Evolutionary conservation across 768 basidiomycete species (phyloP).

Genomic region (Terana coerulea): DNA sequence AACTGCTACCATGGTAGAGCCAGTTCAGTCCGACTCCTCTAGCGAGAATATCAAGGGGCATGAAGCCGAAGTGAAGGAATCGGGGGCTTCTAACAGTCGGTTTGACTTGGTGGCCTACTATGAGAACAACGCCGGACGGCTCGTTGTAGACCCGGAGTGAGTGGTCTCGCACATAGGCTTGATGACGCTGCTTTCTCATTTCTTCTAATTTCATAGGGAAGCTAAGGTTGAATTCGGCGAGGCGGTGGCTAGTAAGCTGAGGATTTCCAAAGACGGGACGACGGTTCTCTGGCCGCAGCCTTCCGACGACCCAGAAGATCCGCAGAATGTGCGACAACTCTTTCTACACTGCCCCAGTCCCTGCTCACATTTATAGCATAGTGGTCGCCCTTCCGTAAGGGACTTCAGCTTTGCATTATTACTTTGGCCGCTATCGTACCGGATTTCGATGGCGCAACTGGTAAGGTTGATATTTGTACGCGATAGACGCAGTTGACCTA

Average conservation of each 20-base stretch:
- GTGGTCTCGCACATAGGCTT: constrained; percentile 17
- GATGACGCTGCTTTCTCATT: not conserved
- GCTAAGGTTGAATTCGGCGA: constrained; percentile 56
- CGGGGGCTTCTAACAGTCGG: not conserved
- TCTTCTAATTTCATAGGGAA: constrained; percentile 34
- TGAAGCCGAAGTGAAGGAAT: not conserved
- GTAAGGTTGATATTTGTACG: constrained; percentile 27
- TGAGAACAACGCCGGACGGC: constrained; percentile 47
- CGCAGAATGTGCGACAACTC: constrained; percentile 42
- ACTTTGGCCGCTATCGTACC: constrained; percentile 59
- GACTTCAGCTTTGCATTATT: constrained; percentile 48
- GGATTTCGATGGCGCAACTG: constrained; percentile 63
- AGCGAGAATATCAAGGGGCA: not conserved
- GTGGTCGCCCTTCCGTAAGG: constrained; percentile 50
- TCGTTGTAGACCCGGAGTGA: constrained; percentile 56
- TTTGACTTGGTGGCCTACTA: constrained; percentile 39
- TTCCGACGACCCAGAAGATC: constrained; percentile 50
- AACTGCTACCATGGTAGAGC: not conserved
- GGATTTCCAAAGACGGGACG: constrained; percentile 48
- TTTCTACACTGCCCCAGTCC: not conserved
- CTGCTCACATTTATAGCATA: constrained; percentile 23
- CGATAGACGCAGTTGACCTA: not conserved
- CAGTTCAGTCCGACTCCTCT: not conserved
- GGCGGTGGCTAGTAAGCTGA: constrained; percentile 44
- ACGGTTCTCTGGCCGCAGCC: constrained; percentile 66